Evolutionary conservation across 2,329 filamentous ascomycete genomes (phyloP), one percentile per base, ranked within the genome.

Genomic region (Ophiostoma tasmaniense): DNA sequence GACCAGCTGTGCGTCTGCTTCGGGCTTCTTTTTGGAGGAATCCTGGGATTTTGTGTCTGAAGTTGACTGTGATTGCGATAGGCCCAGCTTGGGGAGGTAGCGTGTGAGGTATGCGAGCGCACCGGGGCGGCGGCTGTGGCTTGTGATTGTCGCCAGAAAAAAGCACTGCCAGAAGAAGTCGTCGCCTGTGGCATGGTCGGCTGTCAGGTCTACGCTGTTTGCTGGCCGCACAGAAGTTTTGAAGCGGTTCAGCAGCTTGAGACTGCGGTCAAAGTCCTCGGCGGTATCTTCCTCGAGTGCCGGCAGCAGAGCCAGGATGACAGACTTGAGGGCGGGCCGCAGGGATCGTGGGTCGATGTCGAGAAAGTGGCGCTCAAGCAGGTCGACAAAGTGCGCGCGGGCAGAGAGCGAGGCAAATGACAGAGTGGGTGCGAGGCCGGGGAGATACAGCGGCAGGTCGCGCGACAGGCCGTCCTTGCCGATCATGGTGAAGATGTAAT

Each of bases 151-250:
- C 11, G 94, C 92, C 22, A 99, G 81, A 75, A 99, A 98, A 76
- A 99, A 90, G 77, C 93, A 97, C 80, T 99, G 95, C 95, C 95
- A 99, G 77, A 98, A 99, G 78, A 95, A 97, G 72, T 91, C 91
- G 73, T 93, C 91, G 11, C 88, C 88, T 10, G 84, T 84, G 64
- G 81, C 85, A 77, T 85, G 86, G 50, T 79, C 83, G 68, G 77
- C 78, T 39, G 79, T 86, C 72, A 82, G 82, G 68, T 79, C 80
- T 72, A 84, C 80, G 71, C 84, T 83, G 33, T 79, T 79, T 10
- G 79, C 74, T 35, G 87, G 80, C 69, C 88, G 83, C 74, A 93
- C 85, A 65, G 86, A 84, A 70, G 84, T 79, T 75, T 93, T 92
- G 76, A 98, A 88, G 69, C 85, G 88, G 74, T 95, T 90, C 64